Base-by-base conservation (phyloP, 345 rosid species). In the Kandelia obovata region DNA sequence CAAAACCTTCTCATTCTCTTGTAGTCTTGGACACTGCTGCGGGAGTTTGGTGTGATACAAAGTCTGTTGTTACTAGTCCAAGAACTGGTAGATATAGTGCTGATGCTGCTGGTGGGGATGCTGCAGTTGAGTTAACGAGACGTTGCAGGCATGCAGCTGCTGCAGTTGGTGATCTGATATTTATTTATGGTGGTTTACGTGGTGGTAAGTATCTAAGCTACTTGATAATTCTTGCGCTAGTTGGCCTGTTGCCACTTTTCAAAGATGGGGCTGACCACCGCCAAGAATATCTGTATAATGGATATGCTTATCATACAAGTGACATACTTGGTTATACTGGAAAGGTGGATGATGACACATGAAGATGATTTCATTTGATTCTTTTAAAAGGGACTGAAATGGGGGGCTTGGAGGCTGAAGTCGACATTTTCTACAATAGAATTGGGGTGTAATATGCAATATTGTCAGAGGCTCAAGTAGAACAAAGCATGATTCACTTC, bases 61-160 rank as follows among this genome's bases (percentile, higher is more conserved):
- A 90, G 75, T 95, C 97, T 76, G 98, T 95, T 75, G 95, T 95
- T 70, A 95, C 91, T 64, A 92, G 86, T 83, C 98, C 98, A 66
- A 87, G 97, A 77, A 88, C 97, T 66, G 97, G 96, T 51, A 86
- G 89, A 75, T 92, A 83, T 79, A 88, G 96, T 74, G 97, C 96
- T 65, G 97, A 89, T 71, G 96, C 96, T 71, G 96, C 98, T 72
- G 98, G 96, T 64, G 99, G 96, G 58, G 99, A 95, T 87, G 97
- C 96, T 79, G 86, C 93, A 49, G 96, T 87, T 71, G 98, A 95
- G 87, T 78, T 95, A 79, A 92, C 97, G 9, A 92, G 99, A 83
- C 98, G 99, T 67, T 95, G 97, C 81, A 85, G 99, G 83, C 99
- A 95, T 84, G 98, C 99, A 34, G 96, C 99, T 70, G 96, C 98